Base-by-base conservation (phyloP, 805 yeast species). In the Kodamaea hsintzibuensis region DNA sequence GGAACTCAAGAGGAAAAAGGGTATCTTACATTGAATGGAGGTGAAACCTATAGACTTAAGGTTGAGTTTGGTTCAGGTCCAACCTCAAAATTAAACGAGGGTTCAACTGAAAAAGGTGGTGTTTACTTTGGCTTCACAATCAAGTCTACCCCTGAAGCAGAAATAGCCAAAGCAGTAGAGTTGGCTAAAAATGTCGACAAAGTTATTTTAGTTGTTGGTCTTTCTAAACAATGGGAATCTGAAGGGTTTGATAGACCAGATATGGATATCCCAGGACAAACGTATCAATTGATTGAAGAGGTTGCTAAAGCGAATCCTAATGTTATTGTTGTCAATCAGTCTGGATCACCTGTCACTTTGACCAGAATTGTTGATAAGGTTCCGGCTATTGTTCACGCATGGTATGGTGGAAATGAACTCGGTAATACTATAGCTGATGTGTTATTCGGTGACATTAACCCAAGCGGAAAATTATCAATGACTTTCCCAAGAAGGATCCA, bases 361-460 rank as follows among this genome's bases (percentile, higher is more conserved):
- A 85, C 86, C 19, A 17, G 19, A 17, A 82, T 85, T 84, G 49
- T 45, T 22, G 54, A 55, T 43, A 62, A 74, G 39, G 80, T 73
- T 18, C 72, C 72, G 42, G 77, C 78, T 1, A 50, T 82, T 14
- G 65, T 82, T 4, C 84, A 82, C 47, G 82, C 83, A 9, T 81
- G 84, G 78, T 82, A 76, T 61, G 82, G 82, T 57, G 88, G 88
- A 52, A 75, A 74, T 55, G 87, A 83, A 59, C 63, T 73, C 40
- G 87, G 88, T 54, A 82, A 80, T 58, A 79, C 82, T n/a, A 72
- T 83, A 62, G 86, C 86, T 4, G 86, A 83, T 66, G 82, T 81
- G 13, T 57, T 84, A 44, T 83, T 75, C 59, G 88, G 88, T 33
- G 86, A 83, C 58, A 75, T 67, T 47, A 82, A 82, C 62, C 89